Evolutionary conservation across 768 basidiomycete species (phyloP), one percentile per base, ranked within the genome.

Genomic region (Cystobasidium ongulense): DNA sequence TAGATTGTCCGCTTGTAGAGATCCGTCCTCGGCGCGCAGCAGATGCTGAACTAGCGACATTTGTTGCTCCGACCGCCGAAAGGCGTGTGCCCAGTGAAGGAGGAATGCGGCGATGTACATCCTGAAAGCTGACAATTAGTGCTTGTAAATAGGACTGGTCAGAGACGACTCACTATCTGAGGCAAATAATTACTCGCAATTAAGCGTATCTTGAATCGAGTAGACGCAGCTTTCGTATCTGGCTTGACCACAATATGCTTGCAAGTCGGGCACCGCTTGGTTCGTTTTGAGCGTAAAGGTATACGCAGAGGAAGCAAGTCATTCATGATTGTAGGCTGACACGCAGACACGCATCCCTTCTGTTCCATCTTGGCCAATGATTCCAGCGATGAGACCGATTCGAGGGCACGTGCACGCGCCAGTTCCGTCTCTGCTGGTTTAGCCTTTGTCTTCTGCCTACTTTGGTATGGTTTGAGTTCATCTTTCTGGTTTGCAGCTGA

Each of bases 221-320:
- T 89, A 21, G 91, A 92, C 77, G 92, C 91, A 0, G 93, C 89
- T 80, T 99, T 99, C 79, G 94, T 90, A 80, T 99, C 96, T 1
- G 96, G 96, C 80, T 97, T 96, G 82, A 97, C 96, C 75, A 99
- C 86, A 77, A 98, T 96, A 81, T 98, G 95, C 21, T 90, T 88
- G 80, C 96, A 99, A 1, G 85, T 85, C 17, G 92, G 89, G 82
- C 96, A 99, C 2, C 96, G 91, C 82, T 98, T 98, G 1, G 93
- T 92, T 65, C 90, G 87, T 81, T 97, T 98, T 0, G 92, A 90
- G 76, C 90, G 91, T 0, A 99, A 84, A 0, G 92, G 93, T 77
- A 97, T 91, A 36, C 96, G 89, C 57, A 91, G 84, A 0, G 96
- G 96, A 80, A 87, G 87, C 15, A 64, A 21, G 17, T 67, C 65